Conservation (phyloP, 805 yeast genomes). For the baker's yeast (Saccharomyces cerevisiae) region DNA sequence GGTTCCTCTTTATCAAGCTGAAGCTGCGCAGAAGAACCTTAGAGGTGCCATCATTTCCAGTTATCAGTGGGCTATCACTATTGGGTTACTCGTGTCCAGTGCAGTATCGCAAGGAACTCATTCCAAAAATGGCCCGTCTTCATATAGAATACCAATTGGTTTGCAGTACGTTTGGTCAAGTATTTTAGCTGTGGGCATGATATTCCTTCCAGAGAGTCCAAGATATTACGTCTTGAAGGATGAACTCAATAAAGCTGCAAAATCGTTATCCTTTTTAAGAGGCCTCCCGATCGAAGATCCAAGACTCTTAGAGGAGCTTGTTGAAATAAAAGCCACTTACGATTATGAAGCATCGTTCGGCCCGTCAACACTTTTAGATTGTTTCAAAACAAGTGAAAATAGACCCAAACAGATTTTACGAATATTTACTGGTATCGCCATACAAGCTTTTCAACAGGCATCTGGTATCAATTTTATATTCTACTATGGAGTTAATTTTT, state of each 20-base stretch:
- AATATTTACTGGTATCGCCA: conserved; percentile 54
- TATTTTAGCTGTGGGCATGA: conserved; percentile 57
- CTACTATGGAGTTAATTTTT: conserved; percentile 81
- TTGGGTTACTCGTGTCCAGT: conserved; percentile 66
- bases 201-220: conserved; percentile 80
- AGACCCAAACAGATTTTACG: conserved; percentile 50
- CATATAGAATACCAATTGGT: conserved; percentile 69
- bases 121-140: conserved; percentile 41
- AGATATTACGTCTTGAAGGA: conserved; percentile 71
- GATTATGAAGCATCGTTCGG: conserved; percentile 61
- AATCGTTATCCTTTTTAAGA: conserved; percentile 55
- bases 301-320: conserved; percentile 58
- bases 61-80: conserved; percentile 65
- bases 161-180: conserved; percentile 68
- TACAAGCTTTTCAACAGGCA: conserved; percentile 81
- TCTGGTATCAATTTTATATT: conserved; percentile 87
- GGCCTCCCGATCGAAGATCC: conserved; percentile 61
- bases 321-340: conserved; percentile 66
- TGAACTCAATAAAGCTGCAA: conserved; percentile 59
- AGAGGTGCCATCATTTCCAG: conserved; percentile 72
- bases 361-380: conserved; percentile 41
- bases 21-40: conserved; percentile 68
- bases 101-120: conserved; percentile 76
- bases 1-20: conserved; percentile 72
- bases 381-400: conserved; percentile 48